Evolutionary conservation across 176 grass and related monocot genomes (phyloP), one percentile per base, ranked within the genome.

Genomic region (Elaeis guineensis): DNA sequence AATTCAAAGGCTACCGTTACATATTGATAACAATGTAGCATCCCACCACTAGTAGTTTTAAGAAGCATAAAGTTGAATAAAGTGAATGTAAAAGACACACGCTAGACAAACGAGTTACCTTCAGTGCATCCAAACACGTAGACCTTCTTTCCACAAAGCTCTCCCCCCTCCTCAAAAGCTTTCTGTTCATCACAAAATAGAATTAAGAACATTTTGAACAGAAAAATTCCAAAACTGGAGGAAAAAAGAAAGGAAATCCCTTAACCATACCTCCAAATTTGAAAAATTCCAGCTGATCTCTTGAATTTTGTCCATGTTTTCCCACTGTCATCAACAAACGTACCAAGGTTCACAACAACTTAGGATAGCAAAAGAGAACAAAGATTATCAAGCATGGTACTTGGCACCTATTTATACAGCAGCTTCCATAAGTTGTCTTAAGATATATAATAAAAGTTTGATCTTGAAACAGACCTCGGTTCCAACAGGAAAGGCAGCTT

Each of bases 51-150:
- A 44, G 1, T 44, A 44, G 14, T 44, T 44, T 12, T 44, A 44
- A 12, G 35, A 44, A 44, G 35, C 7, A 44, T 44, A 6, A 44
- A 44, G 35, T 44, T 44, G 35, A 44, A 44, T 44, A 44, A 14
- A 14, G 11, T 44, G 35, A 14, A 44, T 44, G 35, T 44, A 44
- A 12, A 44, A 2, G 11, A 44, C 35, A 35, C 6, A 44, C 2
- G 35, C 9, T 20, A 62, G 14, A 4, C 28, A 59, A 58, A 48
- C 57, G 59, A 63, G 73, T 76, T 80, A 97, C 84, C 75, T 19
- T 97, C 87, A 8, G 92, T 97, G 78, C 84, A 85, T 50, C 84
- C 87, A 67, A 97, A 97, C 64, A 97, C 18, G 19, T 97, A 97
- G 20, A 97, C 78, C 16, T 69, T 91, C 73, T 97, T 97, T 17